Base-by-base conservation (phyloP, 2,329 filamentous ascomycete species). In the Gnomoniopsis sp. region DNA sequence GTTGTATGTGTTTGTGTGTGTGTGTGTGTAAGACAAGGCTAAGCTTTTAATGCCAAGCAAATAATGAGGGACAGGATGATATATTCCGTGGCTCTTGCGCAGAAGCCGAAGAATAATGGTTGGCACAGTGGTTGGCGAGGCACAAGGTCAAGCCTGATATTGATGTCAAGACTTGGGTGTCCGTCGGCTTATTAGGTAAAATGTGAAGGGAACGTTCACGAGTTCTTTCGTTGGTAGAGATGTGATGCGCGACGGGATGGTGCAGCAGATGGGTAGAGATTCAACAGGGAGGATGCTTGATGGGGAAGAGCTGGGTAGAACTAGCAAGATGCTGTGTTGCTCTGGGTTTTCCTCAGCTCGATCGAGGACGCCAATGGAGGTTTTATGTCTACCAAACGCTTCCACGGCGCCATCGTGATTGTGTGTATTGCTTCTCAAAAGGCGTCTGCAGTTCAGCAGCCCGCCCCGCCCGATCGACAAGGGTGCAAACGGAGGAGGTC, bases 311-410 rank as follows among this genome's bases (percentile, higher is more conserved):
- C 33, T 38, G 44, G 49, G 49, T 34, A 55, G 46, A 17, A 15
- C 33, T 21, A 38, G 19, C 33, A 49, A 46, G 44, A 46, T 26
- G 21, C 22, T 41, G 38, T 50, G 44, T 43, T 54, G 44, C 50
- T 55, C 54, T n/a, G n/a, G n/a, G n/a, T n/a, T n/a, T 47, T 49
- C n/a, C 12, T 21, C 49, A 15, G 53, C 26, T 44, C 36, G 47
- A 54, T 53, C 49, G 54, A 53, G 54, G 58, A 53, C 46, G 48
- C 49, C 43, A 34, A 43, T 22, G 49, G 34, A 34, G 46, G 56
- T 53, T 58, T 58, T 60, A 60, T 60, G 58, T 60, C 55, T 23
- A 50, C 43, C 51, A 54, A 53, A 55, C 36, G 47, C 34, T 41
- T n/a, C 36, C 7, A 6, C 36, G 36, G 36, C 12, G 36, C 17